Conservation (phyloP, 2,329 filamentous ascomycete genomes). For the Ilyonectria sp. region DNA sequence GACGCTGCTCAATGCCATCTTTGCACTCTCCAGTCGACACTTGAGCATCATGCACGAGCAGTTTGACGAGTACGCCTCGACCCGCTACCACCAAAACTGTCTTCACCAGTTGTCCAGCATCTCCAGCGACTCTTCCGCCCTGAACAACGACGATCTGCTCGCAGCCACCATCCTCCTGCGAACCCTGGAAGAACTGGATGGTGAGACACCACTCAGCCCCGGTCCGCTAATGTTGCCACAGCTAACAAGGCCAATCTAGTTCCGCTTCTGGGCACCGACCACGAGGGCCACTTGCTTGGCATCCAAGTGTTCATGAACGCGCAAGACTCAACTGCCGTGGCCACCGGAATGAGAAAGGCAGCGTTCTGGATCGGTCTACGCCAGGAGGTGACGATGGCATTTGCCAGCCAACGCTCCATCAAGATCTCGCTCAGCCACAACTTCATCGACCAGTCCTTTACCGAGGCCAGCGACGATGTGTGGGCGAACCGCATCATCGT, state of each 20-base stretch:
- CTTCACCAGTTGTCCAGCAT: constrained; percentile 65
- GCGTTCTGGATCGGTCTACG: constrained; percentile 72
- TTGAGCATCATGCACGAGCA: constrained; percentile 57
- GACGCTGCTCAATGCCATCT: constrained; percentile 69
- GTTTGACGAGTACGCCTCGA: constrained; percentile 65
- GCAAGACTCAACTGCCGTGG: constrained; percentile 53
- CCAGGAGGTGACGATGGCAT: constrained; percentile 72
- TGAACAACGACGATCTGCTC: constrained; percentile 67
- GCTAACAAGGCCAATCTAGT: constrained; percentile 33
- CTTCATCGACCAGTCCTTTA: constrained; percentile 66
- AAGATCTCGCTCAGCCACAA: constrained; percentile 65
- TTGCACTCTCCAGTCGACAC: constrained; percentile 70
- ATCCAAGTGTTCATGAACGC: constrained; percentile 64
- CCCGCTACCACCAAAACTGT: constrained; percentile 69
- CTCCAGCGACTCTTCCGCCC: constrained; percentile 56
- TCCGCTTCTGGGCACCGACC: constrained; percentile 57
- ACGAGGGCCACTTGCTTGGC: constrained; percentile 63
- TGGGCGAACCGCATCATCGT: constrained; percentile 75
- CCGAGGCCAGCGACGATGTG: constrained; percentile 64
- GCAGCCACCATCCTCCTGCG: constrained; percentile 71
- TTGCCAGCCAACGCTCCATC: constrained; percentile 62
- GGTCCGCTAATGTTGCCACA: neutral
- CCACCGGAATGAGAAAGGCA: constrained; percentile 60
- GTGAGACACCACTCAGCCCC: constrained; percentile 28
- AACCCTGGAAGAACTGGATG: constrained; percentile 69